A percentile compares a stretch with the other conserved stretches of the same genome.
These are phyloP conservation scores for Candida smagusa DNA, from an alignment of 1,139 yeast species.

Conservation along the genomic window DNA sequence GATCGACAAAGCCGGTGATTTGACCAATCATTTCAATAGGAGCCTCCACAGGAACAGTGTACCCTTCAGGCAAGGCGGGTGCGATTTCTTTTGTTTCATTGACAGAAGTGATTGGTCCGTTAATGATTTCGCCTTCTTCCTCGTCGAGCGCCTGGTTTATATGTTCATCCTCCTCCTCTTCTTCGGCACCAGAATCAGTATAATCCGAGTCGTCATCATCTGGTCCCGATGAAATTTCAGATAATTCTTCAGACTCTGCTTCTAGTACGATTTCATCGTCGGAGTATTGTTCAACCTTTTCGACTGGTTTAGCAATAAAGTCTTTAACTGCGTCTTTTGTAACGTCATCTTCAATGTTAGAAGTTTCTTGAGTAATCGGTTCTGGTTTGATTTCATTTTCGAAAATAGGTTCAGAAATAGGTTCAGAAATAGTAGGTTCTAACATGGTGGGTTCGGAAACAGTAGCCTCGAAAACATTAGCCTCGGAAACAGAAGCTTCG, in stretches of 20 bases:
- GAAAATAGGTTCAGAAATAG: too few species aligned
- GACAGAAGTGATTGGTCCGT: constrained; percentile 68
- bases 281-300: constrained; percentile 13
- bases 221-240: constrained; percentile 22
- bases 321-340: constrained; percentile 1
- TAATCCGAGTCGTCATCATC: constrained; percentile 17
- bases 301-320: constrained; percentile 9
- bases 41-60: constrained; percentile 52
- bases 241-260: constrained; percentile 13
- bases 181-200: constrained; percentile 20
- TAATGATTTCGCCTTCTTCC: constrained; percentile 40
- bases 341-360: neutral
- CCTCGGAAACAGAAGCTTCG: neutral
- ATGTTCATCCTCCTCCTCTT: constrained; percentile 13
- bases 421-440: too few species aligned
- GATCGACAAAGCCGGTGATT: constrained; percentile 69
- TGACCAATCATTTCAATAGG: constrained; percentile 73
- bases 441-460: too few species aligned
- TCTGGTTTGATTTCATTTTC: too few species aligned
- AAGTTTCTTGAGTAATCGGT: too few species aligned
- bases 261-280: constrained; percentile 23
- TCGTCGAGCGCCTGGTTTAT: constrained; percentile 29
- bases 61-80: constrained; percentile 67
- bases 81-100: constrained; percentile 76
- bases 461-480: too few species aligned